Evolutionary conservation across 2,329 filamentous ascomycete genomes (phyloP).

Genomic region (Calonectria ilicicola): DNA sequence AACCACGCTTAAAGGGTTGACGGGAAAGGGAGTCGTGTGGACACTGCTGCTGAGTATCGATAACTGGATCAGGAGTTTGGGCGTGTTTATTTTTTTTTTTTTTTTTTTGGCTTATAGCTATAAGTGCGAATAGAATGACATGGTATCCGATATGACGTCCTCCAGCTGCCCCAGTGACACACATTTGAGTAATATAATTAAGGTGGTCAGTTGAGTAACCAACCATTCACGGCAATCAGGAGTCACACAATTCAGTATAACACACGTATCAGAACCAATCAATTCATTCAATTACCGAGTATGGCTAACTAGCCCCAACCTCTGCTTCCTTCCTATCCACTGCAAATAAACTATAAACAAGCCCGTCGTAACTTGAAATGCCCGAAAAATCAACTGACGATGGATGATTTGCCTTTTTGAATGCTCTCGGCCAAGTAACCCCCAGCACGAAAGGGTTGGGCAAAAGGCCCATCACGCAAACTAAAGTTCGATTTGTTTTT

Average conservation of each 20-base stretch:
- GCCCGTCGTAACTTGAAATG: not conserved
- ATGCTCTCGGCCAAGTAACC: not conserved
- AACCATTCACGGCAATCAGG: not conserved
- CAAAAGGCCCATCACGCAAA: not conserved
- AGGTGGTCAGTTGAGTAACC: not conserved
- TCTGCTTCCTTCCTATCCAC: slow-evolving; percentile 16
- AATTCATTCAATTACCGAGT: slow-evolving; percentile 22
- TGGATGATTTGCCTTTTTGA: not conserved
- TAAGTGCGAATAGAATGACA: slow-evolving; percentile 40
- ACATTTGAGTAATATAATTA: not conserved
- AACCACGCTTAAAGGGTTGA: slow-evolving; percentile 4
- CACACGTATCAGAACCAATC: slow-evolving; percentile 1
- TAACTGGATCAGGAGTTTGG: slow-evolving; percentile 41
- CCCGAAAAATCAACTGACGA: not conserved
- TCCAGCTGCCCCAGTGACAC: no score
- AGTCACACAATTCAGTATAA: not conserved
- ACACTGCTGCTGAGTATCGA: slow-evolving; percentile 32
- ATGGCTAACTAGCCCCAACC: not conserved
- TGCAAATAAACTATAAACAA: slow-evolving; percentile 14
- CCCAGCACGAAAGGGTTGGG: not conserved
- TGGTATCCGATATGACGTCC: slow-evolving; percentile 1
- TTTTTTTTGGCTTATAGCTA: slow-evolving; percentile 18
- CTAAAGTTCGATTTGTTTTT: slow-evolving; percentile 21
- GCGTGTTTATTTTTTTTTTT: slow-evolving; percentile 23
- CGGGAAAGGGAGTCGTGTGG: slow-evolving; percentile 27